Evolutionary conservation across 1,284 basidiomycete genomes (phyloP).

Genomic region (Pterulicium gracile): DNA sequence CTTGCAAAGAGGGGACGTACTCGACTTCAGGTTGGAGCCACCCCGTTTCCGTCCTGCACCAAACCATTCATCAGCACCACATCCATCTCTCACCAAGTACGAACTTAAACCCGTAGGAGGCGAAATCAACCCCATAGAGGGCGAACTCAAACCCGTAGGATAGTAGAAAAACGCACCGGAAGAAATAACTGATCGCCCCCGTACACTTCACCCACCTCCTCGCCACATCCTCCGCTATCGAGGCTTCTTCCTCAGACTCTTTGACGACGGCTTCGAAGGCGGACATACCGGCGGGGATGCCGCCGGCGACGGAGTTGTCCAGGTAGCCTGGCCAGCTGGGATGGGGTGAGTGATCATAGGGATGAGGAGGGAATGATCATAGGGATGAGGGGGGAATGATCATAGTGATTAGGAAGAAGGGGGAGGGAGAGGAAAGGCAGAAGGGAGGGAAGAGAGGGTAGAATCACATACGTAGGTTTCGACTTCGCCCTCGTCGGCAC

Average conservation of each 20-base stretch:
- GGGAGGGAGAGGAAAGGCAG: background rate
- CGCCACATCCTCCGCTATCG: conserved; percentile 55
- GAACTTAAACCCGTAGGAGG: too few species aligned
- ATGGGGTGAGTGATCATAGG: conserved; percentile 4
- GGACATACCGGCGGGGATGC: conserved; percentile 66
- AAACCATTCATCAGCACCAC: background rate
- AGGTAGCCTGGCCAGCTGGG: conserved; percentile 63
- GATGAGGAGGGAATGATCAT: conserved; percentile 2
- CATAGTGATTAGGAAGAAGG: conserved; percentile 3
- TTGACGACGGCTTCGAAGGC: conserved; percentile 77
- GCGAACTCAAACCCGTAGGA: conserved; percentile 3
- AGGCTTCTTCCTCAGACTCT: conserved; percentile 91
- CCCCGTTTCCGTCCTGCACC: conserved; percentile 54
- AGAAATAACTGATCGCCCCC: conserved; percentile 63
- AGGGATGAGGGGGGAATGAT: conserved; percentile 4
- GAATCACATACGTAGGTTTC: conserved; percentile 82
- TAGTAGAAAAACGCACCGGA: conserved; percentile 30
- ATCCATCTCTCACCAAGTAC: background rate
- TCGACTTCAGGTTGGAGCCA: conserved; percentile 86
- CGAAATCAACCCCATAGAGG: conserved; percentile 1
- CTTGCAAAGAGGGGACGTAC: conserved; percentile 30
- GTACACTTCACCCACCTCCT: conserved; percentile 43
- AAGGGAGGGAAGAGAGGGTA: conserved; percentile 3
- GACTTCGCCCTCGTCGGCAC: conserved; percentile 77
- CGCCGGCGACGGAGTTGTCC: conserved; percentile 76